Percentiles rank a stretch among this genome's conserved stretches.
Evolutionary conservation across 768 basidiomycete genomes (phyloP).

Genomic region (Pleurotus platypus): DNA sequence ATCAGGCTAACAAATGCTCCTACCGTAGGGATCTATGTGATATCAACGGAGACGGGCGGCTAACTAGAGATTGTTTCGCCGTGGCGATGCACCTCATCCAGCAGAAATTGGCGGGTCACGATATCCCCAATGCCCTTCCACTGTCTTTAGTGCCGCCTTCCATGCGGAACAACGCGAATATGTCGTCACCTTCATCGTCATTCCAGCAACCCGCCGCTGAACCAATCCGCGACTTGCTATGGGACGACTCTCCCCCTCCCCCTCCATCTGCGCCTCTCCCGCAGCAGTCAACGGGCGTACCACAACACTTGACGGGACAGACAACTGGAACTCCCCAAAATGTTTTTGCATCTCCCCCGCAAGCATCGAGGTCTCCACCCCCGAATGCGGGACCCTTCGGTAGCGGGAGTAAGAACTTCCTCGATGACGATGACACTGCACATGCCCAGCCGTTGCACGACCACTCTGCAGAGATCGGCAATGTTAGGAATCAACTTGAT

Average conservation of each 20-base stretch:
- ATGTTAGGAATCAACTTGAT: conserved; percentile 78
- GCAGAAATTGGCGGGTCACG: conserved; percentile 74
- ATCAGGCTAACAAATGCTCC: not conserved
- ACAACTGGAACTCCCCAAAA: conserved; percentile 8
- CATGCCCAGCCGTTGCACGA: conserved; percentile 58
- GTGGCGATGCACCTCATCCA: conserved; percentile 94
- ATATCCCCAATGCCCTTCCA: conserved; percentile 71
- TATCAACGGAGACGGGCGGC: conserved; percentile 78
- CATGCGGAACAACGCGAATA: conserved; percentile 47
- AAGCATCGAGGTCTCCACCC: conserved; percentile 10
- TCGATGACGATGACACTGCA: conserved; percentile 67
- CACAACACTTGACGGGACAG: conserved; percentile 30
- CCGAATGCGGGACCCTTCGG: conserved; percentile 49
- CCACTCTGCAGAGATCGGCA: conserved; percentile 83
- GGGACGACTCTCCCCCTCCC: conserved; percentile 41
- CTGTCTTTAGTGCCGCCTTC: conserved; percentile 78
- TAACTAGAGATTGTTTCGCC: conserved; percentile 91
- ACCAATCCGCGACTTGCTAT: conserved; percentile 41
- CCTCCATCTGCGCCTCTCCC: conserved; percentile 33
- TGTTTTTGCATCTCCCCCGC: conserved; percentile 21
- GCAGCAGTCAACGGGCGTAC: conserved; percentile 31
- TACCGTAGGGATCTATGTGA: conserved; percentile 85
- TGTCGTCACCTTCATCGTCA: conserved; percentile 36
- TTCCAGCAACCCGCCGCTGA: conserved; percentile 39
- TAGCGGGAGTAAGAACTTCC: conserved; percentile 48